These are phyloP conservation scores for Prunus padus DNA, from an alignment of 306 rosid species.

Conservation along the genomic window DNA sequence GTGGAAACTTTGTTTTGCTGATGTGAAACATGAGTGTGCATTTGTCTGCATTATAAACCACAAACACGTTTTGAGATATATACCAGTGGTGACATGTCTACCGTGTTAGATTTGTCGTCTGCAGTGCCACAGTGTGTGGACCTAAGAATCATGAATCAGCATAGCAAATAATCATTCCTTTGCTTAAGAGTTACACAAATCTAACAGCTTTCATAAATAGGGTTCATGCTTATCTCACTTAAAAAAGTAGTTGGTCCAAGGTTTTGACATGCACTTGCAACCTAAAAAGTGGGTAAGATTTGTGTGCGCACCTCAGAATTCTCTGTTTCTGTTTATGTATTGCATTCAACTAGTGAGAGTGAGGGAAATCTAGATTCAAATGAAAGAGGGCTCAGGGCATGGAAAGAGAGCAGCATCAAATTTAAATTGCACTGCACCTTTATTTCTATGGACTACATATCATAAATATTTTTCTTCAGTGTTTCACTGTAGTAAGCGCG, in stretches of 20 bases:
- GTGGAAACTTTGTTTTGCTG: background rate
- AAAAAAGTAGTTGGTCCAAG: background rate
- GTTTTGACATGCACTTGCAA: constrained; percentile 2
- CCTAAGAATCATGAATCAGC: background rate
- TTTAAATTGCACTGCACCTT: no score
- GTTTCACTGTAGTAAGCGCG: no score
- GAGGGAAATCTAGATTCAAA: no score
- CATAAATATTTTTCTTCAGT: no score
- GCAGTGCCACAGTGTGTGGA: background rate
- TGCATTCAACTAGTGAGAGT: no score
- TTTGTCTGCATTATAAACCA: background rate
- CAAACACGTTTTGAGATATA: background rate
- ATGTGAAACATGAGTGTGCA: background rate
- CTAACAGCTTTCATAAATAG: background rate
- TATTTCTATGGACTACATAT: no score
- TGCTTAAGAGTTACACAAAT: constrained; percentile 10
- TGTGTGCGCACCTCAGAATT: background rate
- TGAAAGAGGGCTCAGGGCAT: no score
- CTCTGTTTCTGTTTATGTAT: background rate
- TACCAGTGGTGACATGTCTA: background rate
- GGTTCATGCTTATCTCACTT: background rate
- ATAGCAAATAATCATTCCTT: background rate
- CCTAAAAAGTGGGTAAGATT: background rate
- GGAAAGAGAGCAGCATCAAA: no score
- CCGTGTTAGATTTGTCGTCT: background rate